A percentile compares a stretch with the other conserved stretches of the same genome.
These are phyloP conservation scores for Hanseniaspora gamundiae DNA, from an alignment of 1,139 yeast genomes.

Conservation along the genomic window DNA sequence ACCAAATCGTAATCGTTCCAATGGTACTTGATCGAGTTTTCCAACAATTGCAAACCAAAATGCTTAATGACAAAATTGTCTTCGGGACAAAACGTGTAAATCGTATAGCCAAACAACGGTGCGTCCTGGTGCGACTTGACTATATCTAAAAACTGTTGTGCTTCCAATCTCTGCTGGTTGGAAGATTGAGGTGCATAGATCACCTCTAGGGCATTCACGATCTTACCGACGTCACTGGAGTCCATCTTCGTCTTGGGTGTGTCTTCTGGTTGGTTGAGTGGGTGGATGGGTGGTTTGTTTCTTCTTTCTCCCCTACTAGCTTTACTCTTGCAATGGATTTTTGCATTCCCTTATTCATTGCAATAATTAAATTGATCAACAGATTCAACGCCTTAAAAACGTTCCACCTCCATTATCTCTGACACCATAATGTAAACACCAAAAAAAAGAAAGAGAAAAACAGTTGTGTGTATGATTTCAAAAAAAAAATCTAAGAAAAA, in stretches of 20 bases:
- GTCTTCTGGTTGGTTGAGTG: constrained; percentile 10
- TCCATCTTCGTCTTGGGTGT: constrained; percentile 37
- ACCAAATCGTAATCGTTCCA: constrained; percentile 48
- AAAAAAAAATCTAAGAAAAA: too few species aligned
- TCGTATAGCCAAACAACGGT: constrained; percentile 64
- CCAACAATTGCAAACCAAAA: constrained; percentile 74
- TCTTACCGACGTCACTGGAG: constrained; percentile 27
- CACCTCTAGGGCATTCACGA: constrained; percentile 62
- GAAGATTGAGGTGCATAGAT: constrained; percentile 65
- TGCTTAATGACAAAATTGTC: constrained; percentile 69
- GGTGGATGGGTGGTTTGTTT: neutral
- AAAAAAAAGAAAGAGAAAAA: too few species aligned
- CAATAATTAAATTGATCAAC: too few species aligned
- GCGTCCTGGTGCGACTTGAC: constrained; percentile 71
- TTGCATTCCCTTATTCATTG: too few species aligned
- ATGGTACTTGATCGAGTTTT: constrained; percentile 50
- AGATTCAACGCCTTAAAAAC: too few species aligned
- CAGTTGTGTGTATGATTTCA: neutral
- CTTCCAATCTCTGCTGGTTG: constrained; percentile 52
- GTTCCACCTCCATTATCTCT: too few species aligned
- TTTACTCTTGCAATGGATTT: too few species aligned
- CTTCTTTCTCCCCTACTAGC: too few species aligned
- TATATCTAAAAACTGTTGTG: constrained; percentile 63
- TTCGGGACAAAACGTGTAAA: constrained; percentile 61
- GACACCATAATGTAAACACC: too few species aligned